Evolutionary conservation across 176 grass and related monocot genomes (phyloP), one percentile per base, ranked within the genome.

Genomic region (Paspalum notatum): DNA sequence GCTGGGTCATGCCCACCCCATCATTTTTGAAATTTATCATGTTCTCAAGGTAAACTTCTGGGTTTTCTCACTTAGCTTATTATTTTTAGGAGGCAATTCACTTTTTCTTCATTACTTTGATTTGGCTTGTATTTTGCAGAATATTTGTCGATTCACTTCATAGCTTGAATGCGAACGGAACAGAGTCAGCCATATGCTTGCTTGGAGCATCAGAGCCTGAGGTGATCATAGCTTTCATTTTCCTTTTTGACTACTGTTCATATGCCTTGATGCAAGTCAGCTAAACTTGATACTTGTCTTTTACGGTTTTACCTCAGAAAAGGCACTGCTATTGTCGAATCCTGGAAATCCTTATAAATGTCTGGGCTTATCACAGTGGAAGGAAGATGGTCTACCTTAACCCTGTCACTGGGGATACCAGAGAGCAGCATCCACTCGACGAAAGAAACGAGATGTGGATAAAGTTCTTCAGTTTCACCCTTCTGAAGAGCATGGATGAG

Each of bases 131-230:
- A 37, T 76, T 76, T 56, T 73, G 65, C 90, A 99, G 96, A 87
- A 95, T 99, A 82, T 99, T 99, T 87, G 82, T 85, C 10, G 92
- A 99, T 93, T 99, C 92, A 9, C 92, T 99, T 86, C 92, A 99
- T 84, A 90, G 75, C 56, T 83, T 91, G 63, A 95, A 91, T 75
- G 72, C 75, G 41, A 95, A 89, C 16, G 74, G 17, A 50, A 88
- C 79, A 7, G 68, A 66, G 24, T 66, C 82, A 82, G 64, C 76
- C 74, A 71, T 48, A 49, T 99, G 96, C 84, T 72, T 91, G 68
- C 92, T 99, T 83, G 96, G 92, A 82, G 86, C 92, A 82, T 95
- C 96, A 82, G 68, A 75, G 41, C 81, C 90, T 79, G 90, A 95
- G 96, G 96, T 98, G 67, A 75, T 53, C 43, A 32, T 80, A 26